Conservation (phyloP, 1,284 basidiomycete genomes). For the Marasmius oreades region DNA sequence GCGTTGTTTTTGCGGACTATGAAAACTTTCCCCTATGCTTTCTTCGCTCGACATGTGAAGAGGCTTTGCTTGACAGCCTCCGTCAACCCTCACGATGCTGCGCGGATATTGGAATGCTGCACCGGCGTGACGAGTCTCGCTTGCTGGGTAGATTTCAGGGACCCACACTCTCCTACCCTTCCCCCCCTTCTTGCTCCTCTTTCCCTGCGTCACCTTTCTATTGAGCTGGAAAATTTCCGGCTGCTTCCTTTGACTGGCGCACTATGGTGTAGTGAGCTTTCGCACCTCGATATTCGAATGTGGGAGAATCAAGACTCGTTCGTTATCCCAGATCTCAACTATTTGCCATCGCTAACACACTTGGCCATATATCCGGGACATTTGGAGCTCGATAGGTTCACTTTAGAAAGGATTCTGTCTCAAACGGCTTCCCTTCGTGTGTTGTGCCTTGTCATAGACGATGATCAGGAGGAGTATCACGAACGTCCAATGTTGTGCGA, state of each 20-base stretch:
- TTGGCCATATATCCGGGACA: conserved; percentile 27
- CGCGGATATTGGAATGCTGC: conserved; percentile 28
- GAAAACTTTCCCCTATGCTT: conserved; percentile 25
- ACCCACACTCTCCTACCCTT: conserved; percentile 18
- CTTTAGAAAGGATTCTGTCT: conserved; percentile 22
- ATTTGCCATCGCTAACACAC: conserved; percentile 27
- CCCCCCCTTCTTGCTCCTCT: conserved; percentile 22
- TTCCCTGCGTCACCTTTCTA: conserved; percentile 29
- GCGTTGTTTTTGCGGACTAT: conserved; percentile 31
- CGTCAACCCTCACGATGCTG: conserved; percentile 24
- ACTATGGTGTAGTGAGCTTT: conserved; percentile 13
- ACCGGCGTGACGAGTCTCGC: conserved; percentile 30
- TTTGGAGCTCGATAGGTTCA: conserved; percentile 17
- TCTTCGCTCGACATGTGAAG: conserved; percentile 32
- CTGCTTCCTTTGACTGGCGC: conserved; percentile 10
- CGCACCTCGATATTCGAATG: conserved; percentile 22
- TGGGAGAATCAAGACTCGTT: conserved; percentile 13
- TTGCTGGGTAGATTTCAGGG: conserved; percentile 31
- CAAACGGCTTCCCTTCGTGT: conserved; percentile 21
- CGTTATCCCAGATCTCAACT: conserved; percentile 24
- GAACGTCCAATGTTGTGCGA: conserved; percentile 20
- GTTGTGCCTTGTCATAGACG: conserved; percentile 24
- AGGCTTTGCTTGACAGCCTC: conserved; percentile 31
- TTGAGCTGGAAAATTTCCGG: conserved; percentile 28
- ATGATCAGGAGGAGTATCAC: conserved; percentile 16